Evolutionary conservation across 2,329 filamentous ascomycete genomes (phyloP).

Genomic region (Fusarium sp.): DNA sequence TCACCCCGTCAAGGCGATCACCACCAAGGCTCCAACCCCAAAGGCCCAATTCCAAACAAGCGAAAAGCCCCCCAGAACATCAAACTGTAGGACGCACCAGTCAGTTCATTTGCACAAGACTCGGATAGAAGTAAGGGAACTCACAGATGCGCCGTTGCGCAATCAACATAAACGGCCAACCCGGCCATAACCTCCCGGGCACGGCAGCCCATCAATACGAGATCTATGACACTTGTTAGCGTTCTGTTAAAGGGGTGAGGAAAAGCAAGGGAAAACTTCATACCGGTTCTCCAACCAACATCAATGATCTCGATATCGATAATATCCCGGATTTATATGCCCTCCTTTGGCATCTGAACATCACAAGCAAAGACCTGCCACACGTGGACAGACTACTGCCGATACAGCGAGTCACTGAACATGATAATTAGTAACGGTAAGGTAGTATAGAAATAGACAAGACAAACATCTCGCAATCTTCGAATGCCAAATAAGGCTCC

Average conservation of each 20-base stretch:
- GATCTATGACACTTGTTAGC: background rate
- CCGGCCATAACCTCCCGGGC: background rate
- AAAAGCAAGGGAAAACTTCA: fast-evolving
- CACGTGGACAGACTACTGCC: background rate
- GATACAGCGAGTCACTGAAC: background rate
- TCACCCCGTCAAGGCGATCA: background rate
- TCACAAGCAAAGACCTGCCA: background rate
- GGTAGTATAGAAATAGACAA: fast-evolving
- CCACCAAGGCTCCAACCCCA: background rate
- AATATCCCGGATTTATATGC: background rate
- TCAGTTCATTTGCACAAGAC: background rate
- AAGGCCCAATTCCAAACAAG: fast-evolving
- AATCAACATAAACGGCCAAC: background rate
- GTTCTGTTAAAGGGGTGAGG: background rate
- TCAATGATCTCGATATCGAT: fast-evolving
- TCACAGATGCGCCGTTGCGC: background rate
- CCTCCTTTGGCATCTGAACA: background rate
- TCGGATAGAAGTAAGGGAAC: background rate
- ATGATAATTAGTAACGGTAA: fast-evolving
- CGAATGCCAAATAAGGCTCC: background rate
- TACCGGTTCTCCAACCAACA: fast-evolving
- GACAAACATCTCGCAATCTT: background rate
- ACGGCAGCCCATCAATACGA: fast-evolving
- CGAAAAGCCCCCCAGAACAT: background rate
- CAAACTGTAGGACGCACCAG: fast-evolving